These are phyloP conservation scores for Bullera alba DNA, from an alignment of 768 basidiomycete species.

Conservation along the genomic window DNA sequence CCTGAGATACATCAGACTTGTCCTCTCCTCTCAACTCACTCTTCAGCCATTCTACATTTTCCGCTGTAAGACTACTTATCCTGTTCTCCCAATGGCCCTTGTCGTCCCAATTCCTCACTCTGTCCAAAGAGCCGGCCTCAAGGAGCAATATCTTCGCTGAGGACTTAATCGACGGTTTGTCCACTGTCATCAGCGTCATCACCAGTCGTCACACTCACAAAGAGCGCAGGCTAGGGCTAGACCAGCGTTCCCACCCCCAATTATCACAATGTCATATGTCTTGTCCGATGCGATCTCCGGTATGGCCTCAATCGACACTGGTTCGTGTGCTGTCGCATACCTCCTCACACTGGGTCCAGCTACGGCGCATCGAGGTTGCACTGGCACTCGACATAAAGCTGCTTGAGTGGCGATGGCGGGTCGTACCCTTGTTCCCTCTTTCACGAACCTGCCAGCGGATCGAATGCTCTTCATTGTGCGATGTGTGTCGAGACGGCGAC, in stretches of 20 bases:
- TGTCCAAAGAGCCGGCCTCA: constrained; percentile 71
- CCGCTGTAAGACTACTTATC: constrained; percentile 46
- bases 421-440: no score
- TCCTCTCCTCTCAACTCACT: constrained; percentile 26
- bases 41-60: constrained; percentile 43
- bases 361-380: no score
- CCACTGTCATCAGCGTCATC: constrained; percentile 48
- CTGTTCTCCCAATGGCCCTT: constrained; percentile 44
- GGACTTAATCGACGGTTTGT: constrained; percentile 52
- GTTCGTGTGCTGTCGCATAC: no score
- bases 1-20: constrained; percentile 49
- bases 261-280: constrained; percentile 75
- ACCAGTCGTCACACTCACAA: constrained; percentile 50
- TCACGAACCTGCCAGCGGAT: no score
- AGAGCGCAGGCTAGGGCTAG: constrained; percentile 81
- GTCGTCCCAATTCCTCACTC: constrained; percentile 60
- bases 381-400: no score
- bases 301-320: no score
- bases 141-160: constrained; percentile 64
- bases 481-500: no score
- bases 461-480: no score
- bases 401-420: no score
- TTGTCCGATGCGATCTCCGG: constrained; percentile 28
- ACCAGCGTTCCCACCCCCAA: constrained; percentile 89
- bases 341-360: no score